Base-by-base conservation (phyloP, 495 filamentous ascomycete species). In the Penicillium arizonense region DNA sequence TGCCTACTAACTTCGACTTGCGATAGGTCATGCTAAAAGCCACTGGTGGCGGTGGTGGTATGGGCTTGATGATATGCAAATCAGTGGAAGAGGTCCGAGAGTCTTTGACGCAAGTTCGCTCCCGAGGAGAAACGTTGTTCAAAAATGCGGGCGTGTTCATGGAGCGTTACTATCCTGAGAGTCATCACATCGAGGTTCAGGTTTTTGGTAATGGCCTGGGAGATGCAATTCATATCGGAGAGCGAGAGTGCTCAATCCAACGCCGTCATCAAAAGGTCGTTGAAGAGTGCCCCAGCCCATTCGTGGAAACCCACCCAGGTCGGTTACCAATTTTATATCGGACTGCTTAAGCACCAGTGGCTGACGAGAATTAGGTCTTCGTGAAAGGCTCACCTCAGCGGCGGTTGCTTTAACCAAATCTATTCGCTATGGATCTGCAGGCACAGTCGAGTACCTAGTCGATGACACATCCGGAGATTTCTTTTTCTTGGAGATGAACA, bases 401-500 rank as follows among this genome's bases (percentile, higher is more conserved):
- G 82, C 84, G 6, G 72, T 82, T 9, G 62, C 61, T 18, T 65
- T 83, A 6, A 76, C 79, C 1, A 64, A 75, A 41, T 75, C 72
- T 3, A 73, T 86, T 26, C 72, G 76, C n/a, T 87, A 87, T 51
- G 71, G 65, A 12, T 80, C 75, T 5, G 82, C 78, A 4, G 85
- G 85, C 0, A 88, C 85, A 0, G 72, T 88, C 12, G 84, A 87
- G 58, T 88, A 77, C 57, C 73, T 88, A 3, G 81, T 86, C 10
- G 82, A 88, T 56, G 82, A 83, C 47, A 65, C 71, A 32, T 77
- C 75, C 0, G 75, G 72, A 0, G 71, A 77, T 9, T 84, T 84
- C 66, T 88, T 81, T 64, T 88, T 88, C 53, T 70, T 87, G 4
- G 85, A 88, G 58, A 83, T 88, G 80, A 87, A 87, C 58, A 85